These are phyloP conservation scores for Podospora fimiseda DNA, from an alignment of 495 filamentous ascomycete genomes.

Conservation along the genomic window DNA sequence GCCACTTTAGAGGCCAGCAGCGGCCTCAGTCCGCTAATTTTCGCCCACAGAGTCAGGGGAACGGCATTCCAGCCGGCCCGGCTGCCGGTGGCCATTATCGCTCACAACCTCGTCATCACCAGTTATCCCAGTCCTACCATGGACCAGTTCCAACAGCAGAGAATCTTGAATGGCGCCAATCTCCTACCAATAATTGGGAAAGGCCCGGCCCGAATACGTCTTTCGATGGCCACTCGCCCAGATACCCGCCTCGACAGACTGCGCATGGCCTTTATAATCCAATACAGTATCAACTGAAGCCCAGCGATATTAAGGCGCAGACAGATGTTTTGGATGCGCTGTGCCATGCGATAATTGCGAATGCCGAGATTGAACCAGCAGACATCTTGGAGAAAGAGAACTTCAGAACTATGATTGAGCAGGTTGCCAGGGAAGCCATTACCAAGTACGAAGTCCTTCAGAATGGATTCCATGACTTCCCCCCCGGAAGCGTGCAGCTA, in stretches of 20 bases:
- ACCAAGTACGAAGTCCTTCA: slow-evolving; percentile 38
- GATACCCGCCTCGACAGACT: slow-evolving; percentile 7
- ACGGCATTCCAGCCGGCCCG: slow-evolving; percentile 4
- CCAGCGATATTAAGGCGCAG: slow-evolving; percentile 39
- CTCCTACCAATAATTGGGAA: slow-evolving; percentile 10
- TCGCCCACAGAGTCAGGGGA: slow-evolving; percentile 15
- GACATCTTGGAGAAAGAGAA: slow-evolving; percentile 58
- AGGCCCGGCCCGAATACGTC: neutral
- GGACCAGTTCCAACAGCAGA: slow-evolving; percentile 17
- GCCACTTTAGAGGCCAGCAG: slow-evolving; percentile 12
- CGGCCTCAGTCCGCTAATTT: slow-evolving; percentile 23
- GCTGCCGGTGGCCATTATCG: neutral
- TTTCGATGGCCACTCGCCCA: slow-evolving; percentile 13
- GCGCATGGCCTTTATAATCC: slow-evolving; percentile 12
- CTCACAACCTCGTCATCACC: slow-evolving; percentile 18
- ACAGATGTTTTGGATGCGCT: slow-evolving; percentile 40
- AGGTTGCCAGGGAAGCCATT: slow-evolving; percentile 49
- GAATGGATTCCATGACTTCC: slow-evolving; percentile 33
- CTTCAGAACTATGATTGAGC: slow-evolving; percentile 53
- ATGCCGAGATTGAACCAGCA: slow-evolving; percentile 40
- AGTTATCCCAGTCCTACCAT: slow-evolving; percentile 25
- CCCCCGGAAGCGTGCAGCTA: slow-evolving; percentile 48
- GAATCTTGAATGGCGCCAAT: slow-evolving; percentile 19
- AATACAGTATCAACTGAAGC: slow-evolving; percentile 13
- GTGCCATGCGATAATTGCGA: slow-evolving; percentile 33